Base-by-base conservation (phyloP, 257 asterid genomes). In the Mentha longifolia region DNA sequence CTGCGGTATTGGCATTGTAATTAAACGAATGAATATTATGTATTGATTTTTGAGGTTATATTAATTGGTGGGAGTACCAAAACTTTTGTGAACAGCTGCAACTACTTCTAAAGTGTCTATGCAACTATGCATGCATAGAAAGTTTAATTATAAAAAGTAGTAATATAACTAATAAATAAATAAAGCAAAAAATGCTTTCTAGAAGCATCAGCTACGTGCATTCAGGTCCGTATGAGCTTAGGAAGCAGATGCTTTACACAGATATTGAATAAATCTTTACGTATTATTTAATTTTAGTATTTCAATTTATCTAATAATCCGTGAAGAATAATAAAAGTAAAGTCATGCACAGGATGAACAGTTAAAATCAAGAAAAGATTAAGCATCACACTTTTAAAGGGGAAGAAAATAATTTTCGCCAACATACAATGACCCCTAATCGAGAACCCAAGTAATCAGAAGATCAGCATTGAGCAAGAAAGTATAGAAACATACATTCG, bases 401-500 rank as follows among this genome's bases (percentile, higher is more conserved):
- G 70, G 13, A 16, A 14, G 1, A 0, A 49, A 19, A 70, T 30
- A 62, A 16, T 22, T 45, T 15, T 55, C 39, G 67, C 65, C 20
- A 45, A 45, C 50, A 69, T 14, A 2, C 41, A 62, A 76, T 55
- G 62, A 76, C 67, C 41, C 35, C 43, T 64, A 72, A 76, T 41
- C 20, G 56, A 79, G 61, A 56, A 67, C 65, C 60, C 61, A 47
- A 47, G 55, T 37, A 35, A 72, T 10, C 66, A 68, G 31, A 51
- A 51, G 67, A 72, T 61, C 73, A 54, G 55, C 71, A 19, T 12
- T 11, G 10, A 6, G 14, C 22, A 46, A 49, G 6, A 37, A 69
- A 68, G 63, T 46, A 65, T 9, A 72, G 74, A 71, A 71, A 82
- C 95, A 72, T 89, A 91, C 98, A 91, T 81, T 84, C 98, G 1